Evolutionary conservation across 208 protist species (phyloP).

Genomic region (Leptomonas pyrrhocoris): DNA sequence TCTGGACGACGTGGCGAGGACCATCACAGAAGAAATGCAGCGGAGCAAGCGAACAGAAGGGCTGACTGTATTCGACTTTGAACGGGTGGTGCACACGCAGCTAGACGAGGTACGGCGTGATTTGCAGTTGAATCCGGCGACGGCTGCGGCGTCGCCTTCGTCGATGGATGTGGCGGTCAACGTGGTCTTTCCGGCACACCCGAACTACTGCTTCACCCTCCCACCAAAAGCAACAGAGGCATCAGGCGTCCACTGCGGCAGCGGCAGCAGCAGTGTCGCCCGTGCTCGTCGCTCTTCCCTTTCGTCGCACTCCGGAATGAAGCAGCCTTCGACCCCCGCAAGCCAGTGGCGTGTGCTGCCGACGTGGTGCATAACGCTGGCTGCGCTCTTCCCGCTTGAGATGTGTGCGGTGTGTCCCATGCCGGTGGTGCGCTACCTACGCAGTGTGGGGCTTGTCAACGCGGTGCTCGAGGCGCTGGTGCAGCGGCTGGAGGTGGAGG

Average conservation of each 20-base stretch:
- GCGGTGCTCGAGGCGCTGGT: constrained; percentile 34
- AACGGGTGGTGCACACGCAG: constrained; percentile 14
- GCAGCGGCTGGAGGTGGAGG: constrained; percentile 29
- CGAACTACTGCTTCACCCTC: constrained; percentile 9
- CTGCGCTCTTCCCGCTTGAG: constrained; percentile 41
- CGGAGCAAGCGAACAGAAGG: background rate
- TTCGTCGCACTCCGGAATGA: background rate
- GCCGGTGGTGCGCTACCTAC: constrained; percentile 52
- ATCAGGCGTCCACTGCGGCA: constrained; percentile 10
- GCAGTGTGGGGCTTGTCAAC: constrained; percentile 44
- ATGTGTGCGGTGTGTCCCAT: constrained; percentile 40
- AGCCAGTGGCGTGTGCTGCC: constrained; percentile 32
- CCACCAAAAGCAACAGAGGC: background rate
- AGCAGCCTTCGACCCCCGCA: too few species aligned
- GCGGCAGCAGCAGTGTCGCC: background rate
- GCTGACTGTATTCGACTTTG: constrained; percentile 15
- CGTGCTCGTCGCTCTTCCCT: background rate
- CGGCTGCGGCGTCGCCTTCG: background rate
- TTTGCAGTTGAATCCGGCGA: constrained; percentile 12
- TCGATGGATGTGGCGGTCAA: background rate
- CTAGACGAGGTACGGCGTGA: constrained; percentile 34
- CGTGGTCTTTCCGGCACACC: constrained; percentile 19
- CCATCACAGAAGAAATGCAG: constrained; percentile 17
- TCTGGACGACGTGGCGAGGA: constrained; percentile 38
- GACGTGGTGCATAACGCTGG: constrained; percentile 57